Base-by-base conservation (phyloP, 176 grass and related monocot genomes). In the Triticum urartu region DNA sequence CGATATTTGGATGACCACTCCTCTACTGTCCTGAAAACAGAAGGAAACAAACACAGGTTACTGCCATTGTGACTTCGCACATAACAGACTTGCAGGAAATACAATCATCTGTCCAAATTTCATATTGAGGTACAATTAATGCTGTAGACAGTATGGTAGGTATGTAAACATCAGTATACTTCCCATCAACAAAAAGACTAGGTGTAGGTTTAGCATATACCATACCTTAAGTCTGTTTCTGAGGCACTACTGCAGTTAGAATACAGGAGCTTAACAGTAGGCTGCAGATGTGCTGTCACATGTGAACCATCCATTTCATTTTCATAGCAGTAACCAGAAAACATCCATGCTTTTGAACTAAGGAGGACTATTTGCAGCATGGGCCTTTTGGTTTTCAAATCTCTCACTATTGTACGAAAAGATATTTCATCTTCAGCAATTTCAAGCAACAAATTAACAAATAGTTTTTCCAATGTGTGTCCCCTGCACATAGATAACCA, bases 361-460 rank as follows among this genome's bases (percentile, higher is more conserved):
- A 95, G 87, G 72, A 95, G 92, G 71, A 95, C 87, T 54, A 98
- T 75, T 71, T 92, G 91, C 75, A 98, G 85, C 34, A 91, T 77
- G 70, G 92, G 86, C 77, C 68, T 89, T 87, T 82, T 89, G 33
- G 85, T 89, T 85, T 92, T 88, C 92, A 95, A 82, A 92, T 98
- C 90, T 86, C 72, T 94, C 72, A 98, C 88, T 68, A 98, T 17
- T 56, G 94, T 94, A 28, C 97, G 88, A 64, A 95, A 98, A 91
- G 91, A 95, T 69, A 93, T 91, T 86, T 98, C 97, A 84, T 98
- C 92, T 84, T 98, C 92, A 30, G 94, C 97, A 42, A 84, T 80
- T 94, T 95, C 85, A 8, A 98, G 88, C 68, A 98, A 77, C 65
- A 94, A 64, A 87, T 92, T 92, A 67, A 89, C 92, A 88, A 98